Conservation (phyloP, 2,329 filamentous ascomycete species). For the Alternaria triticina region DNA sequence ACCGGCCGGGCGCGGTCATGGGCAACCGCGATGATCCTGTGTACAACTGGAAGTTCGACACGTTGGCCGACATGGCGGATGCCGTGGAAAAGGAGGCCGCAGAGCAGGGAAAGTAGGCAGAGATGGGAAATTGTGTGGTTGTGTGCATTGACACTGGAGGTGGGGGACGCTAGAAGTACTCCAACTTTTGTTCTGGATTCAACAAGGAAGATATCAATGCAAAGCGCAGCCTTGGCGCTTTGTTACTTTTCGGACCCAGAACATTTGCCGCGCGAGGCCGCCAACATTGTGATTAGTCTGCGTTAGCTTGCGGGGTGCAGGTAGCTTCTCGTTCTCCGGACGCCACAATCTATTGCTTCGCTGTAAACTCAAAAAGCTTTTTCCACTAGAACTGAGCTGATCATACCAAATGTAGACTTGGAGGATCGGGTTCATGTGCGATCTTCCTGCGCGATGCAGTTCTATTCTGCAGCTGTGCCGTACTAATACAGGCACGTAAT, state of each 20-base stretch:
- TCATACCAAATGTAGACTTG: neutral
- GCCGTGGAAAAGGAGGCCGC: slow-evolving; percentile 53
- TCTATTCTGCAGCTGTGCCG: neutral
- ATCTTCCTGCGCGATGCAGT: neutral
- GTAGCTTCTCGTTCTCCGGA: neutral
- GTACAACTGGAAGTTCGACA: slow-evolving; percentile 62
- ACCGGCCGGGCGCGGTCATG: slow-evolving; percentile 57
- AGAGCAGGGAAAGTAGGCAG: slow-evolving; percentile 6
- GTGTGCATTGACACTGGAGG: neutral
- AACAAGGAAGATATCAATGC: neutral
- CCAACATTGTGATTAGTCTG: neutral
- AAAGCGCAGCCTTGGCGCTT: neutral
- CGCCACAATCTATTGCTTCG: neutral
- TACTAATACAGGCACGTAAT: neutral
- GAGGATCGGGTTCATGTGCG: neutral
- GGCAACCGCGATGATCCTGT: slow-evolving; percentile 53
- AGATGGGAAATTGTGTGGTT: neutral
- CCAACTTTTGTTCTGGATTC: neutral
- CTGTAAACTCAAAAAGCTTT: neutral
- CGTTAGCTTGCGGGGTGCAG: slow-evolving; percentile 1
- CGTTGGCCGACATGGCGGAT: slow-evolving; percentile 66
- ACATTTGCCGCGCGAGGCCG: neutral
- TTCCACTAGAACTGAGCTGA: neutral
- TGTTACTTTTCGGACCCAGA: neutral
- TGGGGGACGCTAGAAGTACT: neutral